Evolutionary conservation across 495 filamentous ascomycete species (phyloP).

Genomic region (Podospora anserina): DNA sequence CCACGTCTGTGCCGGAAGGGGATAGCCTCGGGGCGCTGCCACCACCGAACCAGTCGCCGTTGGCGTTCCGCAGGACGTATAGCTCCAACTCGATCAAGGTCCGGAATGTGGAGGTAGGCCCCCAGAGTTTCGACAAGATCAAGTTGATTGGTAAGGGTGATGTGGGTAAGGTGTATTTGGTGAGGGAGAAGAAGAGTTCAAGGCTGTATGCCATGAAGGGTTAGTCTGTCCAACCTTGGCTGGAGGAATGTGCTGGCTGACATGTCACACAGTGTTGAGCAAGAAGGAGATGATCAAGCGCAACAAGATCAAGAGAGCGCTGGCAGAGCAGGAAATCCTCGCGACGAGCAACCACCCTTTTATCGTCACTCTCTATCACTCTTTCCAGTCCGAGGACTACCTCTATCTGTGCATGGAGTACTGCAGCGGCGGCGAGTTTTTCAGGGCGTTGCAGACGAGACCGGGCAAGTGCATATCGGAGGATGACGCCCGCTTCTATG

Average conservation of each 20-base stretch:
- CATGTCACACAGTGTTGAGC: slow-evolving; percentile 69
- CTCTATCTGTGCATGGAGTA: slow-evolving; percentile 99
- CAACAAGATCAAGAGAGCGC: slow-evolving; percentile 98
- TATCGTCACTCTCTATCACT: slow-evolving; percentile 97
- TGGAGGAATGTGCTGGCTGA: slow-evolving; percentile 30
- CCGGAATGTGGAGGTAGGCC: slow-evolving; percentile 92
- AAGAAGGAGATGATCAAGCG: slow-evolving; percentile 99
- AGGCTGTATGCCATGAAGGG: slow-evolving; percentile 99
- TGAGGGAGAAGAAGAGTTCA: slow-evolving; percentile 93
- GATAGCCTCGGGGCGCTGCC: slow-evolving; percentile 41
- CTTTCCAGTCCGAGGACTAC: slow-evolving; percentile 98
- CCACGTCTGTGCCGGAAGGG: slow-evolving; percentile 25
- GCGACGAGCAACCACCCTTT: slow-evolving; percentile 99
- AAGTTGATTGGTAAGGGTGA: slow-evolving; percentile 98
- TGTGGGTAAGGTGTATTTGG: slow-evolving; percentile 96
- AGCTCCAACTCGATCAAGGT: slow-evolving; percentile 99
- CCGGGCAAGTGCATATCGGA: slow-evolving; percentile 96
- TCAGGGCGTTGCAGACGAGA: slow-evolving; percentile 91
- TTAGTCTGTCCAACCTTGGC: slow-evolving; percentile 33
- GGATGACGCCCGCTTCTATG: slow-evolving; percentile 96
- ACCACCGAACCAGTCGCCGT: slow-evolving; percentile 47
- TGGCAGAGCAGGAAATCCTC: slow-evolving; percentile 96
- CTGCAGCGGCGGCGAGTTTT: slow-evolving; percentile 97
- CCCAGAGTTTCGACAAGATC: slow-evolving; percentile 97
- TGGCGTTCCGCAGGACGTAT: slow-evolving; percentile 89